These are phyloP conservation scores for Cucurbita pepo DNA, from an alignment of 306 rosid species.

Conservation along the genomic window DNA sequence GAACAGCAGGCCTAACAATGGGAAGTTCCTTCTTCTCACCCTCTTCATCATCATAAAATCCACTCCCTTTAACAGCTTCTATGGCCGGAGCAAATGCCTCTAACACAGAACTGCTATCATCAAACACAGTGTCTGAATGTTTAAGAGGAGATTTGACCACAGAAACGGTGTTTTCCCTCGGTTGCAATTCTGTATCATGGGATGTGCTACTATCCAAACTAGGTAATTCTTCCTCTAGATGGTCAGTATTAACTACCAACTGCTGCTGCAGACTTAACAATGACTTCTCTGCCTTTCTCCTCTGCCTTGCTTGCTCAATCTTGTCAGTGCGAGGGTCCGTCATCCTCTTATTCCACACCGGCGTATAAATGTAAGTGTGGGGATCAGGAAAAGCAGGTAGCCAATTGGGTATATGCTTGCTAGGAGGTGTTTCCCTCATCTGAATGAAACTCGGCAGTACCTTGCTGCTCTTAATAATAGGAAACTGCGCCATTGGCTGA, in stretches of 20 bases:
- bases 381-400: slow-evolving; percentile 88
- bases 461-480: slow-evolving; percentile 29
- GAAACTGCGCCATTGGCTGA: slow-evolving; percentile 58
- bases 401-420: slow-evolving; percentile 74
- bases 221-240: slow-evolving; percentile 15
- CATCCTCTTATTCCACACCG: slow-evolving; percentile 60
- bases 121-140: slow-evolving; percentile 14
- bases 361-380: slow-evolving; percentile 67
- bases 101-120: slow-evolving; percentile 36
- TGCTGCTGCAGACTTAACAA: slow-evolving; percentile 77
- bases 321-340: slow-evolving; percentile 67
- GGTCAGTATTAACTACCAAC: slow-evolving; percentile 17
- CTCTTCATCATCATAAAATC: slow-evolving; percentile 34
- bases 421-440: slow-evolving; percentile 57
- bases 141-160: slow-evolving; percentile 21
- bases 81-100: slow-evolving; percentile 89
- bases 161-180: slow-evolving; percentile 28
- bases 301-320: slow-evolving; percentile 74
- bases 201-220: slow-evolving; percentile 21
- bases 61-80: slow-evolving; percentile 38
- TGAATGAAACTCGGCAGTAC: slow-evolving; percentile 50
- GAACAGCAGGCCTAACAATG: slow-evolving; percentile 46
- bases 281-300: slow-evolving; percentile 84
- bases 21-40: slow-evolving; percentile 40
- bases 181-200: slow-evolving; percentile 20